Evolutionary conservation across 495 filamentous ascomycete species (phyloP).

Genomic region (Pseudomonodictys pantanalensis): DNA sequence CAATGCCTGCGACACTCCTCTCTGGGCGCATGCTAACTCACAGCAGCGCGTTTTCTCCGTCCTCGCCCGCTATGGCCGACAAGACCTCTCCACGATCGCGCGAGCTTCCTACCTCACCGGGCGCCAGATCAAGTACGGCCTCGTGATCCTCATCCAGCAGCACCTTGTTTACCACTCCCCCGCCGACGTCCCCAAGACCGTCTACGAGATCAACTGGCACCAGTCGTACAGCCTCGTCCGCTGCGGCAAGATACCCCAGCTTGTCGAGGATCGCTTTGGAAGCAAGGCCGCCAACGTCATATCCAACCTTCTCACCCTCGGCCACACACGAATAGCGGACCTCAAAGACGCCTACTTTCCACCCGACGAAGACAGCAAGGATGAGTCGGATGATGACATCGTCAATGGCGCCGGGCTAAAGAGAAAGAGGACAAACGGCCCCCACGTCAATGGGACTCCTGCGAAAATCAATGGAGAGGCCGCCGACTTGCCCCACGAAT

Average conservation of each 20-base stretch:
- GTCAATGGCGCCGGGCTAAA: conserved; percentile 7
- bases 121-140: conserved; percentile 69
- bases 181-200: conserved; percentile 61
- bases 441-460: neutral
- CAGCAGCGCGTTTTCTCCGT: conserved; percentile 61
- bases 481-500: neutral
- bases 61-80: conserved; percentile 72
- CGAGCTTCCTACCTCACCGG: conserved; percentile 65
- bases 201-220: conserved; percentile 74
- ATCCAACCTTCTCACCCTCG: conserved; percentile 69
- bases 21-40: conserved; percentile 18
- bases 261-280: conserved; percentile 69
- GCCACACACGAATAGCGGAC: conserved; percentile 71
- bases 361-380: conserved; percentile 18
- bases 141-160: conserved; percentile 82
- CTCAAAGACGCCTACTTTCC: conserved; percentile 50
- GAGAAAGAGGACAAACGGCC: neutral
- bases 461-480: conserved; percentile 6
- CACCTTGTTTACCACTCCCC: conserved; percentile 76
- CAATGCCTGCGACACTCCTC: neutral
- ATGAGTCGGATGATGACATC: conserved; percentile 4
- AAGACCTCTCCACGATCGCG: conserved; percentile 62
- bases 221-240: conserved; percentile 77
- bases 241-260: conserved; percentile 74
- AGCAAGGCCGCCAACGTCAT: conserved; percentile 66